Percentiles rank a stretch among this genome's conserved stretches.
Conservation (phyloP, 345 rosid species). For the Diplotaxis tenuifolia region DNA sequence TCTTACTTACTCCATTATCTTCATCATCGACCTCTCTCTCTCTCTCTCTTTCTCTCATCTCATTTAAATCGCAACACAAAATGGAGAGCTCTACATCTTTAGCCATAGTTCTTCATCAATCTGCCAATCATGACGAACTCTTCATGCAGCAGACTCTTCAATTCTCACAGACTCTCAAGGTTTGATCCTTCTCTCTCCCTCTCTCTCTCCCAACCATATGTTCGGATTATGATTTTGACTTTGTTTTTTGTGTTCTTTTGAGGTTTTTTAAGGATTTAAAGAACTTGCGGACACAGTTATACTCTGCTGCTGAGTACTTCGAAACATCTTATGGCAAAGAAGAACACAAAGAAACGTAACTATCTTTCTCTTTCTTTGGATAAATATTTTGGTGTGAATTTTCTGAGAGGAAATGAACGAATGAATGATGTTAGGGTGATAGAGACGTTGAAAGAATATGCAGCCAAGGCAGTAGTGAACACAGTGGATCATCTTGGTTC, state of each 20-base stretch:
- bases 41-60: slow-evolving; percentile 12
- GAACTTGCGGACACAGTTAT: slow-evolving; percentile 66
- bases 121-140: slow-evolving; percentile 63
- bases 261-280: slow-evolving; percentile 61
- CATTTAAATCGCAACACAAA: not conserved
- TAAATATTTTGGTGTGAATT: not conserved
- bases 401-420: not conserved
- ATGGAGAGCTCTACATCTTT: slow-evolving; percentile 47
- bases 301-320: slow-evolving; percentile 84
- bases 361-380: not conserved
- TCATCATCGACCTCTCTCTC: not conserved
- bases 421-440: slow-evolving; percentile 48
- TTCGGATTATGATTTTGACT: not conserved
- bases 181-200: slow-evolving; percentile 20
- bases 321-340: slow-evolving; percentile 60
- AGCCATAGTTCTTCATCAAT: slow-evolving; percentile 41
- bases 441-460: slow-evolving; percentile 68
- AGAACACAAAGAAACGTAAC: slow-evolving; percentile 67
- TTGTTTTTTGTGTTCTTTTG: not conserved
- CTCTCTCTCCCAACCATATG: not conserved
- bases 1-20: slow-evolving; percentile 32
- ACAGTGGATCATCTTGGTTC: slow-evolving; percentile 91
- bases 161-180: slow-evolving; percentile 73
- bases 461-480: slow-evolving; percentile 66
- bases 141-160: slow-evolving; percentile 65